Percentiles rank a stretch among this genome's conserved stretches.
These are phyloP conservation scores for Mycena haematopus DNA, from an alignment of 768 basidiomycete species.

Conservation along the genomic window DNA sequence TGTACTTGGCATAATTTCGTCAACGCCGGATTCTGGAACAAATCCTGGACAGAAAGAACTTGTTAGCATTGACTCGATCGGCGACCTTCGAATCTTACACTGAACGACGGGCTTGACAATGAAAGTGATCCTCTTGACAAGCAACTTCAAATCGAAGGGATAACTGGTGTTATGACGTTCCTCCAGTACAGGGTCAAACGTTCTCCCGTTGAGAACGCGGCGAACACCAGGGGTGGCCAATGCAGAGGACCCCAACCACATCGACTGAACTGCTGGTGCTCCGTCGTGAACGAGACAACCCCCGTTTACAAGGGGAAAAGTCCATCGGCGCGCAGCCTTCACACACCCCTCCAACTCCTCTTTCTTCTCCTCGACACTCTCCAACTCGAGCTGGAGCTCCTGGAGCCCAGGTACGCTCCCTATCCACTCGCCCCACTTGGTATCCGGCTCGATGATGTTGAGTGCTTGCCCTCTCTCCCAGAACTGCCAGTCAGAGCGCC, in stretches of 20 bases:
- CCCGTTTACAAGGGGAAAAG: conserved; percentile 9
- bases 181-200: background rate
- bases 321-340: conserved; percentile 16
- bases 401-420: conserved; percentile 21
- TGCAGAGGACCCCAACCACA: conserved; percentile 12
- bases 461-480: conserved; percentile 32
- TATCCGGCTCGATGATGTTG: conserved; percentile 5
- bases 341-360: conserved; percentile 28
- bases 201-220: background rate
- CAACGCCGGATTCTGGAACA: too few relatives aligned
- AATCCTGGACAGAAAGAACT: too few relatives aligned
- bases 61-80: too few relatives aligned
- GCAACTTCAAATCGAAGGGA: conserved; percentile 1
- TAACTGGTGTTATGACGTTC: background rate
- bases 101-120: too few relatives aligned
- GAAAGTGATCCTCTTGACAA: conserved; percentile 8
- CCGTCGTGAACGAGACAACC: conserved; percentile 21
- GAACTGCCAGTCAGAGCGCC: conserved; percentile 36
- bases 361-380: conserved; percentile 32
- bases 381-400: conserved; percentile 34
- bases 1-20: too few relatives aligned
- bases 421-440: conserved; percentile 27
- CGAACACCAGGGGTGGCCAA: background rate
- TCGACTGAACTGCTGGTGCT: background rate
- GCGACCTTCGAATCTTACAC: too few relatives aligned